Conservation (phyloP, 2,329 filamentous ascomycete species). For the Calonectria hawksworthii region DNA sequence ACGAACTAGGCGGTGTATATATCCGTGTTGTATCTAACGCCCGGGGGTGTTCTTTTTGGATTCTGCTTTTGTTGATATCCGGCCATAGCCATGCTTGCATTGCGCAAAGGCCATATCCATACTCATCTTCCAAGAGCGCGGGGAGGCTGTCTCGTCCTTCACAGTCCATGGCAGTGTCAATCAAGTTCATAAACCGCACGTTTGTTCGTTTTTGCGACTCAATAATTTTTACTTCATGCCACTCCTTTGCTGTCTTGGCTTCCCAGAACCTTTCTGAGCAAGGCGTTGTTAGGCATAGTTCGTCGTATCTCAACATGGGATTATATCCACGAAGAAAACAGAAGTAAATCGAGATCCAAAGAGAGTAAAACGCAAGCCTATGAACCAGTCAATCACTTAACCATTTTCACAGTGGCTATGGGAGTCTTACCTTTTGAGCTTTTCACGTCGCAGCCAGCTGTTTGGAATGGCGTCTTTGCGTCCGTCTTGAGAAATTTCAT, state of each 20-base stretch:
- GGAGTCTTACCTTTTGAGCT: background rate
- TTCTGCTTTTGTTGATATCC: background rate
- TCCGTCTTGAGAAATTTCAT: background rate
- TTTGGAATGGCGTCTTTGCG: background rate
- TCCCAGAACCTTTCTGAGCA: background rate
- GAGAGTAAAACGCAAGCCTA: background rate
- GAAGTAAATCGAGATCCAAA: background rate
- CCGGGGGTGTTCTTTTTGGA: background rate
- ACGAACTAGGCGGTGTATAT: background rate
- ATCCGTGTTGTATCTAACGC: background rate
- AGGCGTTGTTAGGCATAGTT: background rate
- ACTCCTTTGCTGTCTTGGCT: background rate
- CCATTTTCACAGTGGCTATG: no score
- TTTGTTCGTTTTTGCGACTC: background rate
- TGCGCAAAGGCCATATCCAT: background rate
- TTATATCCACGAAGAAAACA: background rate
- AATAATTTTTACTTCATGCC: background rate
- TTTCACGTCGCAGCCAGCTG: background rate
- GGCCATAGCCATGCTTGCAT: background rate
- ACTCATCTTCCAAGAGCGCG: background rate
- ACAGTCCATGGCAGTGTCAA: background rate
- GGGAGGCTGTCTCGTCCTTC: background rate
- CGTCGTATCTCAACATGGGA: background rate
- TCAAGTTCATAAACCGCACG: background rate
- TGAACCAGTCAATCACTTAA: no score